These are phyloP conservation scores for Colletotrichum coccodes DNA, from an alignment of 2,329 filamentous ascomycete genomes.

Conservation along the genomic window DNA sequence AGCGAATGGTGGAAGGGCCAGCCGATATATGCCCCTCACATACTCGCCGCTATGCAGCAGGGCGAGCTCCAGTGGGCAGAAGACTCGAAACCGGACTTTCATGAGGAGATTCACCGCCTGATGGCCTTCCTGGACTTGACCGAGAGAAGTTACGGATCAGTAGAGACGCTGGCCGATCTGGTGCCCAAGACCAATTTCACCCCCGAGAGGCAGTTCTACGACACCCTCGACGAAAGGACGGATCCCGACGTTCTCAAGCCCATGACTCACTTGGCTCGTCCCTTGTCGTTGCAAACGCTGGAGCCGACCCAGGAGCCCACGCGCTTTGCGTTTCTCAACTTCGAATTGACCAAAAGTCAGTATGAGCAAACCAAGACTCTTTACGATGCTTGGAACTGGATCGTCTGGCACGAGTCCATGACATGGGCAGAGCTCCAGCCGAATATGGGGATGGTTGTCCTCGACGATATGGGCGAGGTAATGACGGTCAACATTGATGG, in stretches of 20 bases:
- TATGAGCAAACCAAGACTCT: constrained; percentile 53
- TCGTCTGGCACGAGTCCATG: constrained; percentile 58
- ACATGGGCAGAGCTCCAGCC: constrained; percentile 46
- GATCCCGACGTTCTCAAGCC: constrained; percentile 38
- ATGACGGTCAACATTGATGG: constrained; percentile 57
- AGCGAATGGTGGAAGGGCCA: constrained; percentile 71
- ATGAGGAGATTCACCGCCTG: constrained; percentile 68
- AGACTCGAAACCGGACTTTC: constrained; percentile 49
- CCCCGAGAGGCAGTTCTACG: constrained; percentile 56
- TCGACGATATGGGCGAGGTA: constrained; percentile 60
- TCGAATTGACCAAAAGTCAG: constrained; percentile 48
- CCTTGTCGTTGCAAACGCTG: constrained; percentile 42
- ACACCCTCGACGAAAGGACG: constrained; percentile 44
- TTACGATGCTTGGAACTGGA: constrained; percentile 59
- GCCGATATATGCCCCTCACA: constrained; percentile 54
- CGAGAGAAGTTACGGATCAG: constrained; percentile 68
- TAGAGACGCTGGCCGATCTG: constrained; percentile 56
- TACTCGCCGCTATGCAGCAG: constrained; percentile 44
- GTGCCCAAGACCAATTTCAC: constrained; percentile 45
- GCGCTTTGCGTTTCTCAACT: constrained; percentile 54
- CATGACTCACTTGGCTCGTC: constrained; percentile 41
- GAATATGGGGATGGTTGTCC: constrained; percentile 52
- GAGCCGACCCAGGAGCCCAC: constrained; percentile 43
- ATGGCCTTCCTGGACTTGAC: constrained; percentile 72
- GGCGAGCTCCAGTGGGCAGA: constrained; percentile 44